Evolutionary conservation across 192 early-diverging fungal species (phyloP), one percentile per base, ranked within the genome.

Genomic region (Rhizoclosmatium globosum): DNA sequence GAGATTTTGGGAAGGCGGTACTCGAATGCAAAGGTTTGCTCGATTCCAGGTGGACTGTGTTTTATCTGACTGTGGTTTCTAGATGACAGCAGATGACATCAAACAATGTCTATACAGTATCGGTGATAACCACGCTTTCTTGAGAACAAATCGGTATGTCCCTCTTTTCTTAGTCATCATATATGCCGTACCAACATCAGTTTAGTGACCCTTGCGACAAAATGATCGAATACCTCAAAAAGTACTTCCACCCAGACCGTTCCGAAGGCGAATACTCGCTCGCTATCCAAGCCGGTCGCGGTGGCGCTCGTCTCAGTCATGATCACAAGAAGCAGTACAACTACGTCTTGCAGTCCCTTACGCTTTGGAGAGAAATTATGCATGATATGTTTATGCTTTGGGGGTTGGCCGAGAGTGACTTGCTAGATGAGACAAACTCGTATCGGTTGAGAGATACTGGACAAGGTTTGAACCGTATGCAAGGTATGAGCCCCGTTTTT

Each of bases 371-470:
- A 17, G 97, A 99, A 82, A 93, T 99, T 75, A 85, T 95, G 47
- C 93, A 99, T 85, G 85, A 78, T 80, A 69, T 57, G 66, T 99
- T 98, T 81, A 94, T 90, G 87, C 91, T 99, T 15, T 99, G 97
- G 97, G 87, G 86, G 62, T 81, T 96, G 21, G 91, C 98, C 3
- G 98, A 99, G 84, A 64, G 87, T 44, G 98, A 99, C 77, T 82
- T 99, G 82, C 82, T 99, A 65, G 74, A 81, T 9, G 85, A 86
- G n/a, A 73, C 76, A 47, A 96, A 95, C 82, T 74, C 86, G 31
- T 99, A 99, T 88, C 89, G 95, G 11, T 88, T 99, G 68, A 85
- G 92, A 46, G 97, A 99, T 80, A 99, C 98, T 7, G 98, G 98
- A 9, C 98, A 99, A 85, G 98, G 98, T 7, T 83, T 99, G 78